Evolutionary conservation across 2,329 filamentous ascomycete genomes (phyloP).

Genomic region (Aspergillus tubingensis): DNA sequence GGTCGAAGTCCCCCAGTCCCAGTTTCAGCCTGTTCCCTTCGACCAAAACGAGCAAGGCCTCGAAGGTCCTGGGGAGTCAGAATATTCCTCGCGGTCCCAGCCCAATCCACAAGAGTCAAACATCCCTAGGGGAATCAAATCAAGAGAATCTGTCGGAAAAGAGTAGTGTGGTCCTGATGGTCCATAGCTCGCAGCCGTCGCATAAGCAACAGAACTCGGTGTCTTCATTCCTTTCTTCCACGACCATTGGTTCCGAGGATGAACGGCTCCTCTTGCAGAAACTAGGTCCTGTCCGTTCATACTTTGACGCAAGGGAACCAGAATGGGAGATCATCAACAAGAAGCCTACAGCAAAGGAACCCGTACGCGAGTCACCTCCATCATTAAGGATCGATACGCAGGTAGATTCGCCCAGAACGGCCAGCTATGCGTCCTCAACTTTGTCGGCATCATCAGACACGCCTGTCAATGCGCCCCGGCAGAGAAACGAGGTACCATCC

Average conservation of each 20-base stretch:
- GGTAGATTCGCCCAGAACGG: slow-evolving; percentile 14
- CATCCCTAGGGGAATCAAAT: slow-evolving; percentile 14
- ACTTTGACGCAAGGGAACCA: slow-evolving; percentile 23
- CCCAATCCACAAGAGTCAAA: slow-evolving; percentile 28
- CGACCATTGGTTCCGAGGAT: slow-evolving; percentile 17
- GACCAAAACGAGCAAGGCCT: slow-evolving; percentile 33
- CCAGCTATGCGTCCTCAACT: slow-evolving; percentile 12
- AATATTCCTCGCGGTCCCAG: slow-evolving; percentile 32
- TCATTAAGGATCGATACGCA: slow-evolving; percentile 20
- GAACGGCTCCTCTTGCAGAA: slow-evolving; percentile 19
- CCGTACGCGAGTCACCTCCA: background rate
- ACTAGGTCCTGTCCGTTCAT: slow-evolving; percentile 19
- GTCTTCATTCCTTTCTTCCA: slow-evolving; percentile 21
- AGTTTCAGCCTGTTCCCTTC: slow-evolving; percentile 44
- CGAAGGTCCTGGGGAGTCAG: slow-evolving; percentile 33
- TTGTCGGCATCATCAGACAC: slow-evolving; percentile 20
- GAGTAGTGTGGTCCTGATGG: slow-evolving; percentile 11
- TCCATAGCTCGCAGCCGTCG: slow-evolving; percentile 4
- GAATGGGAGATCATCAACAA: slow-evolving; percentile 28
- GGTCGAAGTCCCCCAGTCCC: slow-evolving; percentile 36
- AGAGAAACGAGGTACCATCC: slow-evolving; percentile 20
- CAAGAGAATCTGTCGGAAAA: slow-evolving; percentile 19
- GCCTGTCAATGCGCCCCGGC: slow-evolving; percentile 14
- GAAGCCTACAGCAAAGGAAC: slow-evolving; percentile 8
- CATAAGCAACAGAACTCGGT: slow-evolving; percentile 22